These are phyloP conservation scores for Daldinia grandis DNA, from an alignment of 495 filamentous ascomycete genomes.

Conservation along the genomic window DNA sequence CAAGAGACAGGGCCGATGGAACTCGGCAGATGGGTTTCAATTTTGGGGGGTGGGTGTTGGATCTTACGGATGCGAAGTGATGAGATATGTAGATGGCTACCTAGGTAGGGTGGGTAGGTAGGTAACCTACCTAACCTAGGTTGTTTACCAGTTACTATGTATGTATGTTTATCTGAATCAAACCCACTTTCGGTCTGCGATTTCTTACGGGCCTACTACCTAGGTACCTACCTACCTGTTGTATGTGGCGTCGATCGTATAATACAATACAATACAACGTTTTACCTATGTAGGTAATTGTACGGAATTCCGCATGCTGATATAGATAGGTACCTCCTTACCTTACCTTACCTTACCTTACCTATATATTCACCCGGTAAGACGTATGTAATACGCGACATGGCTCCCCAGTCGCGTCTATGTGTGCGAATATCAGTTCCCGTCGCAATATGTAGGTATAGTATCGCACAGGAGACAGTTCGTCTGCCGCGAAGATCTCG, in stretches of 20 bases:
- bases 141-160: background rate
- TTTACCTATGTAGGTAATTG: no score
- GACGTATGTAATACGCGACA: background rate
- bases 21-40: constrained; percentile 5
- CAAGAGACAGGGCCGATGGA: background rate
- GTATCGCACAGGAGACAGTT: background rate
- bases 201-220: constrained; percentile 2
- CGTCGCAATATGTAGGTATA: background rate
- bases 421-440: background rate
- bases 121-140: background rate
- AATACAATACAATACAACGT: background rate
- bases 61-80: background rate
- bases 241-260: background rate
- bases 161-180: background rate
- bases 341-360: no score
- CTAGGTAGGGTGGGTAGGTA: background rate
- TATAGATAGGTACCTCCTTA: background rate
- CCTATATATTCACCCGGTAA: background rate
- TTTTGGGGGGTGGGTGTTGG: background rate
- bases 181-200: background rate
- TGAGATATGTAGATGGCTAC: no score
- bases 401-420: background rate
- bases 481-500: constrained; percentile 20
- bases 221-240: background rate
- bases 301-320: background rate